These are phyloP conservation scores for Brassica carinata DNA, from an alignment of 345 rosid genomes.

Conservation along the genomic window DNA sequence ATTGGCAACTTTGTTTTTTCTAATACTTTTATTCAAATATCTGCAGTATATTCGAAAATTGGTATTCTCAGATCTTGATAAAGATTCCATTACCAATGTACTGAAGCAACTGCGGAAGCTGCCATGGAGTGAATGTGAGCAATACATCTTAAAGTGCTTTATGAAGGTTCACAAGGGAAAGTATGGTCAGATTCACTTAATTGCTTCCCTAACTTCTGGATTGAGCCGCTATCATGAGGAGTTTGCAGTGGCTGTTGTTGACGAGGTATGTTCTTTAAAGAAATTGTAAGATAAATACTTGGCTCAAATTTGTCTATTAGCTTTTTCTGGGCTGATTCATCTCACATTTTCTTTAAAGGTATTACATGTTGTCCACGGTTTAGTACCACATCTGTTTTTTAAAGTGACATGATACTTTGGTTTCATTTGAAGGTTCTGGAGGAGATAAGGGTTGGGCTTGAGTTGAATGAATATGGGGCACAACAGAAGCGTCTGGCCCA, in stretches of 20 bases:
- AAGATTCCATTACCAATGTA: conserved; percentile 85
- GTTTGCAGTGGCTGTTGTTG: conserved; percentile 96
- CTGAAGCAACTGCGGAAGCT: conserved; percentile 96
- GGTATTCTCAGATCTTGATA: conserved; percentile 95
- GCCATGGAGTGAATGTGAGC: conserved; percentile 94
- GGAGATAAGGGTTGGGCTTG: conserved; percentile 94
- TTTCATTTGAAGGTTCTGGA: conserved; percentile 79
- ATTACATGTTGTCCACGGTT: neutral
- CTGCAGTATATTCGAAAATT: conserved; percentile 91
- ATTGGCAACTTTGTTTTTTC: conserved; percentile 7
- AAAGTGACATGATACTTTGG: conserved; percentile 20
- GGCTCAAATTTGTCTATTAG: neutral
- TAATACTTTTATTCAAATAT: neutral
- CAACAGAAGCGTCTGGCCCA: conserved; percentile 98
- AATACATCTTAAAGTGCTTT: conserved; percentile 91
- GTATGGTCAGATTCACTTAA: conserved; percentile 94
- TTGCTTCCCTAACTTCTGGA: conserved; percentile 98
- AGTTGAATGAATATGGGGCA: conserved; percentile 92
- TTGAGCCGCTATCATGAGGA: conserved; percentile 98
- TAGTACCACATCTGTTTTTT: conserved; percentile 4
- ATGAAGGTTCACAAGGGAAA: conserved; percentile 97
- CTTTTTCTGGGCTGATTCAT: conserved; percentile 8
- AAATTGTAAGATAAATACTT: no score
- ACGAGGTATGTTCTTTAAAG: conserved; percentile 65
- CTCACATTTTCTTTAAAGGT: conserved; percentile 9